A percentile compares a stretch with the other conserved stretches of the same genome.
Conservation (phyloP, 2,329 filamentous ascomycete species). For the Neobulgaria alba region DNA sequence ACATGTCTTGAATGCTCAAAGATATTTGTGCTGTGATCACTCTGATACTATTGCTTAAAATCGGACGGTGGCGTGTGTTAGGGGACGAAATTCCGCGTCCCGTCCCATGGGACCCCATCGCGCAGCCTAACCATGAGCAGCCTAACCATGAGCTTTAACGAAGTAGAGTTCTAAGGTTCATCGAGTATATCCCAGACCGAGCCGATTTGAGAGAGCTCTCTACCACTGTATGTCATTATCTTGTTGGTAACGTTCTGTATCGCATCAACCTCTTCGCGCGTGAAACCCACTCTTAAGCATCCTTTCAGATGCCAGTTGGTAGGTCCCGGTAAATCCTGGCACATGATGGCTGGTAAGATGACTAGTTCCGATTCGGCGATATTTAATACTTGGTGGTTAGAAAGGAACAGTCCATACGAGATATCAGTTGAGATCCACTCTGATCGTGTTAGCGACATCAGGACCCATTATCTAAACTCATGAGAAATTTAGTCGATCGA, state of each 20-base stretch:
- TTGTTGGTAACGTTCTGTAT: background rate
- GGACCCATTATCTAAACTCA: background rate
- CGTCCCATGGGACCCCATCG: no score
- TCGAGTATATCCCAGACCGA: background rate
- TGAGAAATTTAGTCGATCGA: background rate
- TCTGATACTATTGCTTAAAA: no score
- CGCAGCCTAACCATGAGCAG: no score
- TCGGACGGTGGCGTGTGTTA: no score
- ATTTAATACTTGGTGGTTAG: background rate
- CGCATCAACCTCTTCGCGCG: background rate
- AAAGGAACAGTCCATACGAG: background rate
- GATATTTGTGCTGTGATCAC: no score
- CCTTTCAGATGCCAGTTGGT: background rate
- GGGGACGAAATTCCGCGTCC: no score
- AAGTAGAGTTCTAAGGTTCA: slow-evolving; percentile 25
- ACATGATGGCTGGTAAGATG: slow-evolving; percentile 1
- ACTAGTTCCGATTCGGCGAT: background rate
- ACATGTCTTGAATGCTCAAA: no score
- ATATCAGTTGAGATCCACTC: background rate
- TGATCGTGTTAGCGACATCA: background rate
- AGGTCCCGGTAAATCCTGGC: background rate
- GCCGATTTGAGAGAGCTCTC: background rate
- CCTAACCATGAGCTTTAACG: no score
- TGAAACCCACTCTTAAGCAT: background rate
- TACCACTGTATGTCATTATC: background rate